These are phyloP conservation scores for Quillaja saponaria DNA, from an alignment of 306 rosid species.

Conservation along the genomic window DNA sequence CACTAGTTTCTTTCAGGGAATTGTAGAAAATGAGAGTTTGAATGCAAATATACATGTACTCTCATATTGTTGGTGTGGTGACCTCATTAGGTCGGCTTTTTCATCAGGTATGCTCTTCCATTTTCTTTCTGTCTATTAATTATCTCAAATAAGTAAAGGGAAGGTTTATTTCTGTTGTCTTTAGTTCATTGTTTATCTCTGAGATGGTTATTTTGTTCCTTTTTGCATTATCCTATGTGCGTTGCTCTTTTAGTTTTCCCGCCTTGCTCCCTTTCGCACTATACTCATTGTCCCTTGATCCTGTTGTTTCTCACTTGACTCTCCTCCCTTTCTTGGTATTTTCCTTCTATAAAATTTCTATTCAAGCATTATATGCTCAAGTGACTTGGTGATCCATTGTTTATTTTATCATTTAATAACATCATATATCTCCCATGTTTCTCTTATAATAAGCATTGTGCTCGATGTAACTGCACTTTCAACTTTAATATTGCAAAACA, in stretches of 20 bases:
- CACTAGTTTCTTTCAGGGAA: slow-evolving; percentile 62
- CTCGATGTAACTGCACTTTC: background rate
- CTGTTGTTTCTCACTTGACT: too few relatives aligned
- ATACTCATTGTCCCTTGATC: too few relatives aligned
- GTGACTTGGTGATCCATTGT: background rate
- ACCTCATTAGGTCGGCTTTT: slow-evolving; percentile 86
- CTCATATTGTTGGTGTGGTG: slow-evolving; percentile 99
- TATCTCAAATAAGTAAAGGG: too few relatives aligned
- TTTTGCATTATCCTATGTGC: slow-evolving; percentile 14
- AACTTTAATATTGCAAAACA: slow-evolving; percentile 8
- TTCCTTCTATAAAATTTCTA: background rate
- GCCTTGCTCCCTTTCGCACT: slow-evolving; percentile 1
- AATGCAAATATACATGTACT: slow-evolving; percentile 77
- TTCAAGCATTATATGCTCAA: background rate
- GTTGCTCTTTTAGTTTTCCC: background rate
- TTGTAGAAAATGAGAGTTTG: slow-evolving; percentile 61
- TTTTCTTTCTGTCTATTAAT: too few relatives aligned
- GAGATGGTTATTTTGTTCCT: slow-evolving; percentile 22
- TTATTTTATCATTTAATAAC: background rate
- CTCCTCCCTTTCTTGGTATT: background rate
- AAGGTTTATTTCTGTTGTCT: slow-evolving; percentile 7
- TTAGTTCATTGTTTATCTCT: slow-evolving; percentile 6
- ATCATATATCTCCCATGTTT: background rate
- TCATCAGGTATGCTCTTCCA: slow-evolving; percentile 71
- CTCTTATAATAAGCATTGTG: too few relatives aligned